Conservation (phyloP, 2,329 filamentous ascomycete species). For the Calonectria naviculata region DNA sequence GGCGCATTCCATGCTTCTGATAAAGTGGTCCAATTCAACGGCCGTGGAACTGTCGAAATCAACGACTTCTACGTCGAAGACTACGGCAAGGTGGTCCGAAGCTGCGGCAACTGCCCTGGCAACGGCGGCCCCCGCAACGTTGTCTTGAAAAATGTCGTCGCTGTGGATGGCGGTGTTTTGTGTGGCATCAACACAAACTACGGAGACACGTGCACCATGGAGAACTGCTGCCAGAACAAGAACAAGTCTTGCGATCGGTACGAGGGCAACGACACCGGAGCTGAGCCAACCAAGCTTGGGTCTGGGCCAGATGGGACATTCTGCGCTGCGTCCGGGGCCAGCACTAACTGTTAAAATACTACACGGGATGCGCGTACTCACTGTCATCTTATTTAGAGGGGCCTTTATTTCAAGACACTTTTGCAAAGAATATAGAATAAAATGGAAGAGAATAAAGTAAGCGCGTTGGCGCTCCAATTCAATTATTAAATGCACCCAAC, state of each 20-base stretch:
- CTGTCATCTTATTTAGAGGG: no score
- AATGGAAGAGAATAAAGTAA: not conserved
- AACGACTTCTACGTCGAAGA: conserved; percentile 42
- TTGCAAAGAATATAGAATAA: not conserved
- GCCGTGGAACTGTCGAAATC: conserved; percentile 50
- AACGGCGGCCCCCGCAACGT: conserved; percentile 34
- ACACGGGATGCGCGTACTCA: not conserved
- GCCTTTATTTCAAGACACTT: not conserved
- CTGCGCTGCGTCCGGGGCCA: conserved; percentile 19
- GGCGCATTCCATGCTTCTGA: conserved; percentile 54
- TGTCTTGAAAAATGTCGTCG: conserved; percentile 29
- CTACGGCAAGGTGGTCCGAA: conserved; percentile 61
- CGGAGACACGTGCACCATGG: conserved; percentile 37
- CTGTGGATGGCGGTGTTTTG: conserved; percentile 36
- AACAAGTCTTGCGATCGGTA: conserved; percentile 35
- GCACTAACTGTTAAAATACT: conserved; percentile 25
- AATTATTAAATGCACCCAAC: not conserved
- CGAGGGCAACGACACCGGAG: conserved; percentile 29
- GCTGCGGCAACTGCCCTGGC: conserved; percentile 53
- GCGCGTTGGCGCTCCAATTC: not conserved
- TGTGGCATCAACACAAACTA: conserved; percentile 39
- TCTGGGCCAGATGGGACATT: conserved; percentile 31
- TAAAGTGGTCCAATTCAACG: conserved; percentile 56
- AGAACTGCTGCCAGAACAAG: conserved; percentile 32
- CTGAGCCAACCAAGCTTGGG: conserved; percentile 32